These are phyloP conservation scores for Penicillium janthinellum DNA, from an alignment of 2,329 filamentous ascomycete species.

Conservation along the genomic window DNA sequence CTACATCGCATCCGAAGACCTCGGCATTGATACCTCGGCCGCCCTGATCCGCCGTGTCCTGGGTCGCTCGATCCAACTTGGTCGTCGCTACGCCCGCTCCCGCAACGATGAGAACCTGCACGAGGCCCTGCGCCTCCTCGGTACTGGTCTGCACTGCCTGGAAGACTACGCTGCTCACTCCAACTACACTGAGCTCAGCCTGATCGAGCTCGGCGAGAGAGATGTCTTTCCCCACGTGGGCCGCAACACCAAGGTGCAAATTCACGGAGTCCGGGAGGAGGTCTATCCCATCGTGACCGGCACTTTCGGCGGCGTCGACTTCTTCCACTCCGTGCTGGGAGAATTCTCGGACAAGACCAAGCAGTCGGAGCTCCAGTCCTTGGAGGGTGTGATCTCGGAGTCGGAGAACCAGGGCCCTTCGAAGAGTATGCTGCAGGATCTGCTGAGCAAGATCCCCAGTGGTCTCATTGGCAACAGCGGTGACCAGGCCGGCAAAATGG, in stretches of 20 bases:
- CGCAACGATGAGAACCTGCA: constrained; percentile 76
- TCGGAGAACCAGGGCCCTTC: constrained; percentile 64
- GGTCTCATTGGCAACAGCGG: constrained; percentile 73
- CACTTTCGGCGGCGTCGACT: constrained; percentile 93
- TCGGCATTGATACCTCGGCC: constrained; percentile 79
- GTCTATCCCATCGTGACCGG: constrained; percentile 87
- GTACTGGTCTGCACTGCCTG: constrained; percentile 85
- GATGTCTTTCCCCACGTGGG: constrained; percentile 88
- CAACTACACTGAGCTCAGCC: constrained; percentile 85
- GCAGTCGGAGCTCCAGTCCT: constrained; percentile 85
- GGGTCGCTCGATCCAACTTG: constrained; percentile 73
- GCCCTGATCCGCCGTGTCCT: constrained; percentile 75
- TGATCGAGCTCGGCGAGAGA: constrained; percentile 81
- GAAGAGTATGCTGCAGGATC: constrained; percentile 73
- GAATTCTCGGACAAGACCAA: constrained; percentile 84
- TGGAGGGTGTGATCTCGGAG: constrained; percentile 76
- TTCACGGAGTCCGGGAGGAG: constrained; percentile 64
- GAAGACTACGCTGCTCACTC: constrained; percentile 94
- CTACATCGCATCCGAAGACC: constrained; percentile 85
- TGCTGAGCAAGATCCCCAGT: constrained; percentile 79
- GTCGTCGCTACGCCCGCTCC: constrained; percentile 67
- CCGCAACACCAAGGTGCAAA: constrained; percentile 66
- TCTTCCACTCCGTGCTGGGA: constrained; percentile 81
- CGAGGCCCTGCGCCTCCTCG: constrained; percentile 82
- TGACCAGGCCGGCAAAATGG: constrained; percentile 68